A percentile compares a stretch with the other conserved stretches of the same genome.
These are phyloP conservation scores for Pseudogymnoascus sp. DNA, from an alignment of 2,329 filamentous ascomycete genomes.

Conservation along the genomic window DNA sequence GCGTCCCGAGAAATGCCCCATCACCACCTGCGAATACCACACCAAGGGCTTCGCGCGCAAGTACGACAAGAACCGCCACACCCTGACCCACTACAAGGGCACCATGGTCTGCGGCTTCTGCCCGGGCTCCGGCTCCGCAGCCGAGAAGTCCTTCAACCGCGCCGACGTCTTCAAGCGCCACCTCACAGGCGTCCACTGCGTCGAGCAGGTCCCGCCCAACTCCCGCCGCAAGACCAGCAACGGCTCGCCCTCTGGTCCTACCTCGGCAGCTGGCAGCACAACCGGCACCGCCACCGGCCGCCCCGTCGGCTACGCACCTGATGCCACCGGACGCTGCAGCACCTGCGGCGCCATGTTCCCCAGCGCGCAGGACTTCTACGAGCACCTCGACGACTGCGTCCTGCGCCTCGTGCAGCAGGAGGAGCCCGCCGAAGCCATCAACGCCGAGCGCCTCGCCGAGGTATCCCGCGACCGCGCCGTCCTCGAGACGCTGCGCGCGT, in stretches of 20 bases:
- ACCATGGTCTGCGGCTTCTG: conserved; percentile 98
- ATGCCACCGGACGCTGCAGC: conserved; percentile 80
- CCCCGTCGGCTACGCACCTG: conserved; percentile 61
- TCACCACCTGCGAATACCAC: conserved; percentile 87
- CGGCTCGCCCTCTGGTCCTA: background rate
- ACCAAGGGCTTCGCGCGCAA: conserved; percentile 91
- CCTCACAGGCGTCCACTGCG: conserved; percentile 82
- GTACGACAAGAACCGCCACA: conserved; percentile 97
- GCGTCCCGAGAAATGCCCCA: conserved; percentile 92
- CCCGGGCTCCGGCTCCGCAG: conserved; percentile 74
- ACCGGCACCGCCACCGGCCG: conserved; percentile 48
- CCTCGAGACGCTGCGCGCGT: conserved; percentile 55
- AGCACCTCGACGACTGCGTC: conserved; percentile 78
- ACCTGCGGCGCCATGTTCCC: conserved; percentile 80
- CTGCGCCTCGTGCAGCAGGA: conserved; percentile 64
- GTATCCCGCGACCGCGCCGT: conserved; percentile 57
- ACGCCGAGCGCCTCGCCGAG: conserved; percentile 57
- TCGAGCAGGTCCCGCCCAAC: conserved; percentile 90
- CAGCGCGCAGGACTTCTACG: conserved; percentile 92
- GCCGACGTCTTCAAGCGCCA: conserved; percentile 97
- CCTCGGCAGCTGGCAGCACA: conserved; percentile 20
- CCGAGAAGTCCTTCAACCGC: conserved; percentile 92
- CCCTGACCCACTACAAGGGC: conserved; percentile 92
- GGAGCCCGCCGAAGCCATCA: conserved; percentile 61
- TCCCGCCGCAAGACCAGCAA: conserved; percentile 59